phyloP scores from a whole-genome alignment of 768 basidiomycete genomes.

The Candolleomyces aberdarensis region DNA sequence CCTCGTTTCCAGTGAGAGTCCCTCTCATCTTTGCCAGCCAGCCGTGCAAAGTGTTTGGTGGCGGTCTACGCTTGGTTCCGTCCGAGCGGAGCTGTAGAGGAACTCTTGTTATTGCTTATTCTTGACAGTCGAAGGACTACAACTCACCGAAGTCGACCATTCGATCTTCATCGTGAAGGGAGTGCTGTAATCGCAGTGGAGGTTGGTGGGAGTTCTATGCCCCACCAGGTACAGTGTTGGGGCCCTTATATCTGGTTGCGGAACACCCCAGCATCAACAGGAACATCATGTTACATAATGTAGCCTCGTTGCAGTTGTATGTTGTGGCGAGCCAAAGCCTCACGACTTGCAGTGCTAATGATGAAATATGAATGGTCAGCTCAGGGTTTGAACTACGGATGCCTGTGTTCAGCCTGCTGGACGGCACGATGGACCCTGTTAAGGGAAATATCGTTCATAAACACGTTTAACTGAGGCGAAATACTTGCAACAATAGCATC shows the following conservation, averaged over 20 bases:
- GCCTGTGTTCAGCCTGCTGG: no score
- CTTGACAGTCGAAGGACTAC: not conserved
- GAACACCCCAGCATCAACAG: not conserved
- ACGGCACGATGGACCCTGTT: no score
- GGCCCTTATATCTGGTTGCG: not conserved
- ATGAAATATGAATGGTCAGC: no score
- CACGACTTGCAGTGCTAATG: not conserved
- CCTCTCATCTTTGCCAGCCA: slow-evolving; percentile 81
- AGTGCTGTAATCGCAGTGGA: slow-evolving; percentile 1
- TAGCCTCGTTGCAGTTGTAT: not conserved
- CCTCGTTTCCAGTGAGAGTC: slow-evolving; percentile 62
- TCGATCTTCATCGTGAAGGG: slow-evolving; percentile 45
- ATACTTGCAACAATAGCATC: no score
- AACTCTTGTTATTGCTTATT: slow-evolving; percentile 1
- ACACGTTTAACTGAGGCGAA: no score
- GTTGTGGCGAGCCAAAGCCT: no score
- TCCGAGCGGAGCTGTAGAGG: slow-evolving; percentile 37
- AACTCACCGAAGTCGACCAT: slow-evolving; percentile 44
- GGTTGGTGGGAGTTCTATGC: slow-evolving; percentile 4
- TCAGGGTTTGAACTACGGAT: no score
- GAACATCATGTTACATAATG: slow-evolving; percentile 3
- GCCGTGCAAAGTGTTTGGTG: slow-evolving; percentile 63
- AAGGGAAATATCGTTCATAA: no score
- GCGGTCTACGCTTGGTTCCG: slow-evolving; percentile 44
- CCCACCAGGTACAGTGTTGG: not conserved